Evolutionary conservation across 2,329 filamentous ascomycete species (phyloP).

Genomic region (Tympanopsis confertula): DNA sequence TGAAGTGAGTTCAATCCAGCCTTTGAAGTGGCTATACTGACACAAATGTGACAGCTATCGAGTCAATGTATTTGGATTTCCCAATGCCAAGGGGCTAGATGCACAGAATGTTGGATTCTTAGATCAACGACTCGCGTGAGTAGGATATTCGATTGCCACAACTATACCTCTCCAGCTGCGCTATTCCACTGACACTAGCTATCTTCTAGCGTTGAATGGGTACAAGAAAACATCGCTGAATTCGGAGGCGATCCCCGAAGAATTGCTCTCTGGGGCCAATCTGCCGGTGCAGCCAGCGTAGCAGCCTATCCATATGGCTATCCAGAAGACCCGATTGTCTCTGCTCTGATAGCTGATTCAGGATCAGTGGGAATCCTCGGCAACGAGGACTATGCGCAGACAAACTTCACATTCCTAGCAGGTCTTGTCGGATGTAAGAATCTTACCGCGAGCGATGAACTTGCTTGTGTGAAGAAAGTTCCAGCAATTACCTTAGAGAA

Average conservation of each 20-base stretch:
- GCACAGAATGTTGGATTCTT: conserved; percentile 22
- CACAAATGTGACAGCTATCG: no score
- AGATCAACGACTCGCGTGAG: conserved; percentile 19
- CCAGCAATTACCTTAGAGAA: conserved; percentile 6
- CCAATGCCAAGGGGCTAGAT: conserved; percentile 22
- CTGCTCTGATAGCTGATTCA: conserved; percentile 17
- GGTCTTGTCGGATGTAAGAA: conserved; percentile 10
- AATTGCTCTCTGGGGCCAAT: conserved; percentile 42
- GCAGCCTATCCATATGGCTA: conserved; percentile 23
- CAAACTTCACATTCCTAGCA: conserved; percentile 12
- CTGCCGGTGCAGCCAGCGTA: conserved; percentile 39
- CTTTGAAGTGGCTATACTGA: no score
- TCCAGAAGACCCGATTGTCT: conserved; percentile 16
- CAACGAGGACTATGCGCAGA: conserved; percentile 13
- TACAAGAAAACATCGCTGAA: conserved; percentile 9
- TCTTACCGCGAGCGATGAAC: conserved; percentile 8
- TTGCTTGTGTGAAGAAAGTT: conserved; percentile 12
- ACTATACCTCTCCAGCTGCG: no score
- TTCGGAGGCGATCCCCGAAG: conserved; percentile 19
- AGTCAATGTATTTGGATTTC: conserved; percentile 31
- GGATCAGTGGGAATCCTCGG: conserved; percentile 22
- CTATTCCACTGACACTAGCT: no score
- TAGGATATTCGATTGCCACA: no score
- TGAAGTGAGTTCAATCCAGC: no score
- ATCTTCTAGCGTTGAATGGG: conserved; percentile 19